A percentile compares a stretch with the other conserved stretches of the same genome.
phyloP scores from a whole-genome alignment of 352 stramenopile genomes.

The Stephanocyclus meneghinianus region DNA sequence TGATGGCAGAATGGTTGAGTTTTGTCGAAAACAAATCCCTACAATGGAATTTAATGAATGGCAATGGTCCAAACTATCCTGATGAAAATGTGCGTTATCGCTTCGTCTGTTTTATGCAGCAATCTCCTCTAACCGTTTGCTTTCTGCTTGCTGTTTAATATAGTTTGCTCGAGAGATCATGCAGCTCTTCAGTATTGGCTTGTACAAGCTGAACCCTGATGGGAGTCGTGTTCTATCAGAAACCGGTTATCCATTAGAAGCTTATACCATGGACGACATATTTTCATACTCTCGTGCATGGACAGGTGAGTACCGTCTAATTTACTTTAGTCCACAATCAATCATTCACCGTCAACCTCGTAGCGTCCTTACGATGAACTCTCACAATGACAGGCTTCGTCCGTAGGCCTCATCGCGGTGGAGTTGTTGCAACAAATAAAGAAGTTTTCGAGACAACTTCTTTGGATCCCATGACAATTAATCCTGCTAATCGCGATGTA shows the following conservation, averaged over 20 bases:
- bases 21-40: conserved; percentile 47
- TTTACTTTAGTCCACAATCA: not conserved
- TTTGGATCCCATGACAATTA: conserved; percentile 50
- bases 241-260: conserved; percentile 52
- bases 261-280: conserved; percentile 78
- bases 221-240: conserved; percentile 66
- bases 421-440: conserved; percentile 1
- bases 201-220: conserved; percentile 69
- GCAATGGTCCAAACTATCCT: conserved; percentile 25
- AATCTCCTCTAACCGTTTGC: not conserved
- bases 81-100: conserved; percentile 30
- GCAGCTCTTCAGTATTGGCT: conserved; percentile 53
- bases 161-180: conserved; percentile 46
- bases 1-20: conserved; percentile 57
- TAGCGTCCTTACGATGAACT: too few species aligned
- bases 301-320: conserved; percentile 38
- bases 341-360: too few species aligned
- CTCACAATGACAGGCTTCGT: conserved; percentile 3
- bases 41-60: conserved; percentile 23
- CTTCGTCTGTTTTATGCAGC: not conserved
- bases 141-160: not conserved
- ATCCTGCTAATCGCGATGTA: conserved; percentile 55
- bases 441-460: conserved; percentile 26
- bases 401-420: conserved; percentile 1
- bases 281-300: conserved; percentile 60